Evolutionary conservation across 306 rosid genomes (phyloP).

Genomic region (Quercus mongolica): DNA sequence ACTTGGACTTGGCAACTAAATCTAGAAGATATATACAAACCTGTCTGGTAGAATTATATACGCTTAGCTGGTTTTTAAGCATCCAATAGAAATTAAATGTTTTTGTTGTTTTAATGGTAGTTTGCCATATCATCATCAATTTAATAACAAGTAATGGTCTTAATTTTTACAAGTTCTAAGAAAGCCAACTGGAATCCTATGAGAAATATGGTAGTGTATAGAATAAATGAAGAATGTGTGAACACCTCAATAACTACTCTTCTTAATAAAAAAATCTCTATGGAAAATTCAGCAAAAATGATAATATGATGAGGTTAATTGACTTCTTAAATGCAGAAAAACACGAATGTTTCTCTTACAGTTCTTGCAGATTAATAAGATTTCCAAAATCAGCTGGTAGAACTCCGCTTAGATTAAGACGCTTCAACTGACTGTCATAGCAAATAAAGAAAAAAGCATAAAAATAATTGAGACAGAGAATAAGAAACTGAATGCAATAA

Average conservation of each 20-base stretch:
- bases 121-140: background rate
- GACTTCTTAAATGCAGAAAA: background rate
- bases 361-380: slow-evolving; percentile 41
- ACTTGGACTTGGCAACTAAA: background rate
- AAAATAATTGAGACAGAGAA: background rate
- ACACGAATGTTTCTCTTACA: slow-evolving; percentile 43
- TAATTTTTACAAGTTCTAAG: background rate
- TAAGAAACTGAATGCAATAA: background rate
- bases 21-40: background rate
- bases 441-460: background rate
- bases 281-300: background rate
- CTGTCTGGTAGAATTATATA: background rate
- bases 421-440: slow-evolving; percentile 43
- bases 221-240: background rate
- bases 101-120: background rate
- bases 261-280: background rate
- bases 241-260: background rate
- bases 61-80: background rate
- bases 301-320: background rate
- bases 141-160: background rate
- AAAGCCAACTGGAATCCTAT: background rate
- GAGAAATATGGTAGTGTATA: background rate
- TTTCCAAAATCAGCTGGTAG: slow-evolving; percentile 60
- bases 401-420: slow-evolving; percentile 44
- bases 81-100: background rate